Conservation (phyloP, 352 stramenopile species). For the Phytophthora tubulina region DNA sequence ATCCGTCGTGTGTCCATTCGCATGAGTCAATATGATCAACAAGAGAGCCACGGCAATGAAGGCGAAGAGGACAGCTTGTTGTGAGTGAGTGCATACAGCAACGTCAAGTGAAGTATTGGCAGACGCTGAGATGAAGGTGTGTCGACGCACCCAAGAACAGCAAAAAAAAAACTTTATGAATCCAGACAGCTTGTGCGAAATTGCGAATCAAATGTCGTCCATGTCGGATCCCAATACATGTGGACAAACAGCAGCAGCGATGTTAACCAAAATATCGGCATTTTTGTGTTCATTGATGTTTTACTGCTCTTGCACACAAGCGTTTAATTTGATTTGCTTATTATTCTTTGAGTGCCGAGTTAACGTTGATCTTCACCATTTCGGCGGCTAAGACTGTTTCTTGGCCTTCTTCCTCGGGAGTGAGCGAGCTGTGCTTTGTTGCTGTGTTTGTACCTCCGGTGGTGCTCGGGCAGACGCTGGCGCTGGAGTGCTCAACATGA, state of each 20-base stretch:
- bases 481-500: slow-evolving; percentile 18
- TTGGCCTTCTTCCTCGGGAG: slow-evolving; percentile 45
- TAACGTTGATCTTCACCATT: slow-evolving; percentile 45
- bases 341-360: slow-evolving; percentile 10
- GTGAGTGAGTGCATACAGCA: slow-evolving; percentile 37
- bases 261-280: slow-evolving; percentile 35
- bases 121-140: not conserved
- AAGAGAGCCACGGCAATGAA: slow-evolving; percentile 56
- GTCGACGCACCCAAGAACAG: not conserved
- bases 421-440: slow-evolving; percentile 21
- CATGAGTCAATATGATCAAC: slow-evolving; percentile 65
- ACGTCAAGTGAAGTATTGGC: slow-evolving; percentile 10
- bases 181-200: slow-evolving; percentile 11
- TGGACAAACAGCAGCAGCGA: slow-evolving; percentile 18
- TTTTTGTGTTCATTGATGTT: slow-evolving; percentile 35
- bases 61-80: slow-evolving; percentile 66
- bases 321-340: not conserved
- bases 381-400: slow-evolving; percentile 45
- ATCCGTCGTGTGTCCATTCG: slow-evolving; percentile 79
- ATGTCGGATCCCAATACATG: slow-evolving; percentile 29
- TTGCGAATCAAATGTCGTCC: slow-evolving; percentile 18
- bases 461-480: slow-evolving; percentile 4
- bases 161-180: slow-evolving; percentile 34
- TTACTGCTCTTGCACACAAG: slow-evolving; percentile 5
- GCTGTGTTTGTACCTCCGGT: not conserved